Evolutionary conservation across 148 eudicot genomes (phyloP), one percentile per base, ranked within the genome.

Genomic region (Amaranthus palmeri): DNA sequence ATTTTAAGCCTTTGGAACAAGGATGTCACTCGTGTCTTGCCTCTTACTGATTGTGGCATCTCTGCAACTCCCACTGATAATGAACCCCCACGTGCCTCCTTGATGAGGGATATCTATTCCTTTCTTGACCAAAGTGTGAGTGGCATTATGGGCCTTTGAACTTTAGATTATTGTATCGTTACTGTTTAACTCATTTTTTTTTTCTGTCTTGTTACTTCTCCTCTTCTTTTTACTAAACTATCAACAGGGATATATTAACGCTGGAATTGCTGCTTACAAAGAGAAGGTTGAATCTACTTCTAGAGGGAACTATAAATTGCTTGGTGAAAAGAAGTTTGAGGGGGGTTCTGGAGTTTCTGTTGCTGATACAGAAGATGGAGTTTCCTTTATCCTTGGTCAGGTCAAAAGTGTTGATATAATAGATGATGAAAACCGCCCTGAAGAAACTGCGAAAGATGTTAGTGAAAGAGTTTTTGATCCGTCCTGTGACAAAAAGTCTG

Each of bases 61-160:
- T 60, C 88, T 77, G 86, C 82, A 54, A 74, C 73, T 76, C 86
- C 86, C 66, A 53, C 69, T 71, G 83, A 54, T 43, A 70, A 80
- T 71, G 97, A 88, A 80, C 70, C 88, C 61, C 76, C 81, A 3
- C 80, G 65, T 54, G 79, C 80, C 83, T 87, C 95, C 72, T 85
- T 92, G 66, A 77, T 80, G 61, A 86, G 96, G 86, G 91, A 87
- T 72, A 77, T 88, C 71, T 96, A 88, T 74, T 68, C 69, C 55
- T 96, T 96, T 84, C 92, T 96, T 61, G 93, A 92, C 81, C 89
- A 81, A 76, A 85, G 87, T 79, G 99, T 96, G 83, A 92, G 99
- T 80, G 36, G 65, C 50, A 5, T 53, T 80, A 43, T 48, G n/a
- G 36, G 25, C 25, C 43, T 47, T 25, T 36, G 9, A 45, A 41